Evolutionary conservation across 306 rosid species (phyloP).

Genomic region (Acacia acuminata): DNA sequence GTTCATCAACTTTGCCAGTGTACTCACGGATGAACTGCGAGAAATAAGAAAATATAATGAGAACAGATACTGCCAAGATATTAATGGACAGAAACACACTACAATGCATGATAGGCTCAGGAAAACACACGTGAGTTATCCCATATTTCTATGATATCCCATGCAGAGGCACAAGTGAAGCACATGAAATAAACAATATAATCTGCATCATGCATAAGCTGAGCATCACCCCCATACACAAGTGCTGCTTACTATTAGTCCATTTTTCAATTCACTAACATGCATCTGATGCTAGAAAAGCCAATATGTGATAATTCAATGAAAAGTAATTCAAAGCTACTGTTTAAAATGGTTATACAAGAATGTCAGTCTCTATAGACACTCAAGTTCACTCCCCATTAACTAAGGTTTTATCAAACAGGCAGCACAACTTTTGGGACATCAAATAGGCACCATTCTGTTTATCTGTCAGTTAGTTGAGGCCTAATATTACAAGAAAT

Average conservation of each 20-base stretch:
- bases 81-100: constrained; percentile 13
- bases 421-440: constrained; percentile 5
- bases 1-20: constrained; percentile 96
- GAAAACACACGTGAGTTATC: constrained; percentile 1
- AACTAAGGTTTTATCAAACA: not conserved
- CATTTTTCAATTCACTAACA: constrained; percentile 9
- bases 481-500: not conserved
- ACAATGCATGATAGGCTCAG: constrained; percentile 10
- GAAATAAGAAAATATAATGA: constrained; percentile 21
- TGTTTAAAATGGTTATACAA: not conserved
- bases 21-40: constrained; percentile 90
- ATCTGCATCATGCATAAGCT: constrained; percentile 20
- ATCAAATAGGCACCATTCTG: too few relatives aligned
- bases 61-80: constrained; percentile 18
- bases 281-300: constrained; percentile 11
- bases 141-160: constrained; percentile 12
- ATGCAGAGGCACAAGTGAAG: constrained; percentile 2
- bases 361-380: constrained; percentile 9
- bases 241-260: not conserved
- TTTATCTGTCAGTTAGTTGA: too few relatives aligned
- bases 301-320: constrained; percentile 4
- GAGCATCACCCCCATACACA: constrained; percentile 12
- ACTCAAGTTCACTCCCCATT: constrained; percentile 2
- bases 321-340: constrained; percentile 24
- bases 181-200: constrained; percentile 14